Evolutionary conservation across 2,329 filamentous ascomycete genomes (phyloP), one percentile per base, ranked within the genome.

Genomic region (Teratosphaeria destructans): DNA sequence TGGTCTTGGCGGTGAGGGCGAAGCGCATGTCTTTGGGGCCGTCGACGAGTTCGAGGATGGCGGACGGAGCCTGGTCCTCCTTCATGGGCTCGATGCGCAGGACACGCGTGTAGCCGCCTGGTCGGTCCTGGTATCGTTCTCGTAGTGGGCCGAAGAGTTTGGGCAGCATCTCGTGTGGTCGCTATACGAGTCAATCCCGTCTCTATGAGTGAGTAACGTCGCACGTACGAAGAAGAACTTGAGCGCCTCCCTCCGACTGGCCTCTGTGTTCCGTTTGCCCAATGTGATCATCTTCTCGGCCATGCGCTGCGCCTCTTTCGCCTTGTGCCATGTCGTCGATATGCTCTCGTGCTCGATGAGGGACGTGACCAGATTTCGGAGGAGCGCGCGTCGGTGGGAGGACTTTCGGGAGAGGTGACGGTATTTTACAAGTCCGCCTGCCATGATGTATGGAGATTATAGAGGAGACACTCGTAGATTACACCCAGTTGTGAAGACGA

Each of bases 281-380:
- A 96, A 75, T 4, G 92, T 96, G 70, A 99, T 92, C 66, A 97
- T 80, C 79, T 95, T 95, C 73, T 99, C 94, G 7, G 92, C 94
- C 67, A 97, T 75, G 52, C 89, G 83, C 77, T 99, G 94, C 23
- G 94, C 89, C 79, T 99, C 94, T 77, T 97, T 99, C 55, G 94
- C 94, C 78, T 97, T 97, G 73, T 88, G 86, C 82, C 89, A 96
- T 77, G 94, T 96, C 56, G 94, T 99, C 64, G 87, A 86, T 78
- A 99, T 95, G 64, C 90, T 86, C 79, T 99, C 94, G 76, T 95
- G 85, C 75, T 89, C 83, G 77, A 99, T 88, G 66, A 99, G 88
- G 58, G 93, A 94, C 66, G 93, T 96, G 73, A 97, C 92, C 62
- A 99, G 82, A 77, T 97, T 96, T 71, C 94, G 90, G 66, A 99